Conservation (phyloP, 2,329 filamentous ascomycete genomes). For the Apiospora aurea region DNA sequence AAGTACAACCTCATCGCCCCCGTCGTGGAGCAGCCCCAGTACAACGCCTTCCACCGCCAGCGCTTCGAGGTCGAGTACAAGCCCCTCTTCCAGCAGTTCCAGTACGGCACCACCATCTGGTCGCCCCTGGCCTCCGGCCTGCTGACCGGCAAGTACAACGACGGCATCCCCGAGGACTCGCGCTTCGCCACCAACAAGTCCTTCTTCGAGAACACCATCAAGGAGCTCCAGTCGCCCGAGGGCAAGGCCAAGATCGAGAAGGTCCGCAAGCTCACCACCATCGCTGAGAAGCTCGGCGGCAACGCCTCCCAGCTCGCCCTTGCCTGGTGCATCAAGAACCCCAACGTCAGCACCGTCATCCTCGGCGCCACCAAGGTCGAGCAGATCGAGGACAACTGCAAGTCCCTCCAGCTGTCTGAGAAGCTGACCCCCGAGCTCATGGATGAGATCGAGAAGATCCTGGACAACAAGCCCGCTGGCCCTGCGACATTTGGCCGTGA, state of each 20-base stretch:
- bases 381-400: constrained; percentile 60
- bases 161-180: constrained; percentile 66
- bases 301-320: constrained; percentile 58
- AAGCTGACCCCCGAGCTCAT: constrained; percentile 59
- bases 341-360: constrained; percentile 60
- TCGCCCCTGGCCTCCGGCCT: constrained; percentile 62
- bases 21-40: constrained; percentile 57
- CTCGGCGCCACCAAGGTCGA: constrained; percentile 58
- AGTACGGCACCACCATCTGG: constrained; percentile 59
- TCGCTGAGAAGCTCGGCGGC: constrained; percentile 65
- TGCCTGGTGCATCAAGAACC: constrained; percentile 62
- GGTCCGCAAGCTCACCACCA: constrained; percentile 51
- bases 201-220: constrained; percentile 67
- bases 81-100: constrained; percentile 62
- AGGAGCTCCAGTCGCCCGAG: constrained; percentile 65
- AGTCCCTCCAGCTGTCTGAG: constrained; percentile 52
- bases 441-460: constrained; percentile 57
- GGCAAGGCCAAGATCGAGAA: constrained; percentile 58
- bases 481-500: constrained; percentile 25
- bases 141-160: constrained; percentile 70
- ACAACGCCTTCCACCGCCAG: constrained; percentile 68
- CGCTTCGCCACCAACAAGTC: constrained; percentile 68
- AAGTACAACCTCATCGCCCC: constrained; percentile 65
- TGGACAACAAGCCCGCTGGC: constrained; percentile 41
- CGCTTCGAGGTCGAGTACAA: constrained; percentile 68